phyloP scores from a whole-genome alignment of 345 rosid genomes.

The Gossypium ekmanianum region DNA sequence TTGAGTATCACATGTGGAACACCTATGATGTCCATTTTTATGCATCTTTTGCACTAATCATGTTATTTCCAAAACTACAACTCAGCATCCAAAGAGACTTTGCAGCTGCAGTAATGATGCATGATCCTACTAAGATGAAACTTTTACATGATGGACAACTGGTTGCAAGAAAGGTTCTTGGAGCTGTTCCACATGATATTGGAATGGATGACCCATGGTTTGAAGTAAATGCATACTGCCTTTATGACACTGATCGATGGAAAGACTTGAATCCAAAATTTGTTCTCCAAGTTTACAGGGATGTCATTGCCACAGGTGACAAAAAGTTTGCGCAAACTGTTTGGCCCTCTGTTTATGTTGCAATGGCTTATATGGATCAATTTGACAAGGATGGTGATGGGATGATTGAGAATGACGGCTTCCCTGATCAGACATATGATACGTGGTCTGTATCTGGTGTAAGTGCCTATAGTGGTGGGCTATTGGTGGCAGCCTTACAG shows the following conservation, averaged over 20 bases:
- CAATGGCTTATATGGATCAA: constrained; percentile 92
- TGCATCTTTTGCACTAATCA: constrained; percentile 78
- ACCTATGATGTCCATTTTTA: constrained; percentile 97
- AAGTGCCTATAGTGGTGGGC: constrained; percentile 90
- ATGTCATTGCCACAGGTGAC: constrained; percentile 87
- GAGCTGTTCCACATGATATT: constrained; percentile 95
- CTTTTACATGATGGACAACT: constrained; percentile 58
- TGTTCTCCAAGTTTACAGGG: constrained; percentile 91
- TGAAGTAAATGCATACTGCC: constrained; percentile 74
- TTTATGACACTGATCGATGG: constrained; percentile 77
- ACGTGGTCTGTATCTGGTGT: constrained; percentile 90
- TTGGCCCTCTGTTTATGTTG: constrained; percentile 91
- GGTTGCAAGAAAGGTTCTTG: constrained; percentile 77
- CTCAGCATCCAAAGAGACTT: constrained; percentile 94
- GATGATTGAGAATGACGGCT: constrained; percentile 93
- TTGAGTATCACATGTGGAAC: constrained; percentile 93
- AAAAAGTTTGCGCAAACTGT: constrained; percentile 71
- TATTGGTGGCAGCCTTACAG: constrained; percentile 93
- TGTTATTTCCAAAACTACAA: constrained; percentile 87
- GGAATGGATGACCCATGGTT: constrained; percentile 88
- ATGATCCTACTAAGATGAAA: constrained; percentile 70
- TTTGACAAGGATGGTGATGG: constrained; percentile 95
- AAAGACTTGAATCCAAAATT: constrained; percentile 94
- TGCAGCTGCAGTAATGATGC: constrained; percentile 92
- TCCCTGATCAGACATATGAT: constrained; percentile 98